Base-by-base conservation (phyloP, 2,329 filamentous ascomycete genomes). In the Dactylellina leptospora region DNA sequence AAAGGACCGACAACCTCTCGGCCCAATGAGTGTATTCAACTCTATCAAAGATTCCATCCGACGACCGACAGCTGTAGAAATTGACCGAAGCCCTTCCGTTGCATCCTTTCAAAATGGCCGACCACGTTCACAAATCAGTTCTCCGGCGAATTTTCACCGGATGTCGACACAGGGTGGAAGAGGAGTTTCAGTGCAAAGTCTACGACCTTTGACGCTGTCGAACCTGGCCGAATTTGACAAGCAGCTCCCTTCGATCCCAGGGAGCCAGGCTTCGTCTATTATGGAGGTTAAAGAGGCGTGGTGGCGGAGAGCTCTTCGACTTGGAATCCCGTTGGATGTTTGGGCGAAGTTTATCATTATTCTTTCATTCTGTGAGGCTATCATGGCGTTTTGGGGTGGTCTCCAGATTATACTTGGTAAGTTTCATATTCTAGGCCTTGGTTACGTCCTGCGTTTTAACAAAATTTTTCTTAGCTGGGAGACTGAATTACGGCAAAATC, bases 361-460 rank as follows among this genome's bases (percentile, higher is more conserved):
- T 51, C 53, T 72, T 54, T 48, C 50, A 5, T 72, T 72, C 30
- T 72, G 68, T 22, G 68, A 72, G 36, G 68, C 68, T 33, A 22
- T 64, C n/a, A 72, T 72, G 68, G 68, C 68, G 11, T 33, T 53
- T 23, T 72, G 68, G 68, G 68, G 68, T 30, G 68, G 68, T 13
- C 51, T 72, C 38, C 59, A 72, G 23, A 72, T 72, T 44, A 40
- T 72, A n/a, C 23, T 72, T n/a, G 63, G 68, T 72, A 50, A 50
- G 68, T 68, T 30, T 25, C 28, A n/a, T 23, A 16, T 13, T 47
- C 11, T 27, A 42, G 8, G 23, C 18, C 16, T 38, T 16, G 13
- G 25, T 10, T 11, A 11, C 25, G 8, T 9, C 11, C 10, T 48
- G 2, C 3, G 1, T n/a, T 27, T 48, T 11, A 27, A 28, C 10